Base-by-base conservation (phyloP, 805 yeast genomes). In the Ogataea trehalophila region DNA sequence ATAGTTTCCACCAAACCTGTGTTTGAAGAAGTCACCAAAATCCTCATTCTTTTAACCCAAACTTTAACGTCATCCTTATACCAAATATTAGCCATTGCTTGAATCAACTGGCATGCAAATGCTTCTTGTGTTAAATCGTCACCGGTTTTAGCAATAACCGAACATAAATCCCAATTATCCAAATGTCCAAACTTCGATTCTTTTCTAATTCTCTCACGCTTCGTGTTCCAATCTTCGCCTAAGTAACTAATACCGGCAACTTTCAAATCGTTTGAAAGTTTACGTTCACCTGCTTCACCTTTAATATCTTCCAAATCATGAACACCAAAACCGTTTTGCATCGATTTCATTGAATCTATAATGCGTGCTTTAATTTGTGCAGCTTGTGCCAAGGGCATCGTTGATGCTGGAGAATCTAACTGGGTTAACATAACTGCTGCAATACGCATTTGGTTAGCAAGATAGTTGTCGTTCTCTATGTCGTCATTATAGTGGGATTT, bases 81-180 rank as follows among this genome's bases (percentile, higher is more conserved):
- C 98, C 98, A 94, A 39, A 89, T 81, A 43, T 80, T 80, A 1
- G 95, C 82, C 69, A 92, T 87, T 22, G 95, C 85, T 51, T 86
- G 85, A 44, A 94, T 92, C 39, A 94, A 65, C 64, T 94, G 99
- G 53, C 97, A 90, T 0, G 99, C 99, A 73, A 94, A 90, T 0
- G 99, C 97, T 65, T 94, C 99, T 63, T 94, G 99, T 22, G 96
- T 86, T 44, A 94, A 66, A 68, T 94, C 99, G 59, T 87, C 92
- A 34, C 99, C 99, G 31, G 96, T 92, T 62, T 94, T 94, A 13
- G 95, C 96, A 62, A 94, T 94, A 2, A 92, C 97, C 0, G 97
- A 91, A 55, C 92, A 89, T 37, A 94, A 66, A 52, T 94, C 97
- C 99, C 99, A 94, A 62, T 89, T 87, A 23, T 85, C 87, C 33